Evolutionary conservation across 2,329 filamentous ascomycete genomes (phyloP).

Genomic region (Colletotrichum spinosum): DNA sequence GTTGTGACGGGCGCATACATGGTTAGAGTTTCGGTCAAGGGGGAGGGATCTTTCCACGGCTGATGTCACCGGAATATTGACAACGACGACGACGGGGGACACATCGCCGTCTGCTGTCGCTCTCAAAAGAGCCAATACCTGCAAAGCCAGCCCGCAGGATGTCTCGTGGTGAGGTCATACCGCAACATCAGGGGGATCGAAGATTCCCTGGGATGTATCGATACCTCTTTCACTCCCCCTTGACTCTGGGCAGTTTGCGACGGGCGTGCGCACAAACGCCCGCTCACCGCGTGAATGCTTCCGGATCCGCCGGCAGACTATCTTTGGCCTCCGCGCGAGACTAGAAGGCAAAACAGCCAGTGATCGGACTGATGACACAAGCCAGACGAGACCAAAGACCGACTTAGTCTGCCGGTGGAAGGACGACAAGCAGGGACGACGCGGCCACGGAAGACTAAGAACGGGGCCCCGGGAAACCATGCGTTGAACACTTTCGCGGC

Average conservation of each 20-base stretch:
- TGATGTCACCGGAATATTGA: constrained; percentile 28
- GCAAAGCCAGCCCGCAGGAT: constrained; percentile 6
- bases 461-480: constrained; percentile 18
- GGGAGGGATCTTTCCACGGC: constrained; percentile 7
- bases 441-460: constrained; percentile 14
- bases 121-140: constrained; percentile 14
- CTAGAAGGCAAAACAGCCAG: background rate
- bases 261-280: constrained; percentile 20
- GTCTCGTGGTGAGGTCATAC: constrained; percentile 24
- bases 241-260: constrained; percentile 3
- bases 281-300: constrained; percentile 19
- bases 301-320: constrained; percentile 14
- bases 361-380: constrained; percentile 13
- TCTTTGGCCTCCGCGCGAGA: background rate
- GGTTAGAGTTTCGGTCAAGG: background rate
- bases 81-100: constrained; percentile 25
- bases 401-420: constrained; percentile 22
- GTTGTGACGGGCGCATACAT: constrained; percentile 1
- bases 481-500: constrained; percentile 11
- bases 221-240: no score
- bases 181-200: background rate
- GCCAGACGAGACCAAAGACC: constrained; percentile 13
- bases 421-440: constrained; percentile 6
- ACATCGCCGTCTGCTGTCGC: constrained; percentile 20
- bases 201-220: no score